phyloP scores from a whole-genome alignment of 495 filamentous ascomycete genomes.

The Neurospora sp. region DNA sequence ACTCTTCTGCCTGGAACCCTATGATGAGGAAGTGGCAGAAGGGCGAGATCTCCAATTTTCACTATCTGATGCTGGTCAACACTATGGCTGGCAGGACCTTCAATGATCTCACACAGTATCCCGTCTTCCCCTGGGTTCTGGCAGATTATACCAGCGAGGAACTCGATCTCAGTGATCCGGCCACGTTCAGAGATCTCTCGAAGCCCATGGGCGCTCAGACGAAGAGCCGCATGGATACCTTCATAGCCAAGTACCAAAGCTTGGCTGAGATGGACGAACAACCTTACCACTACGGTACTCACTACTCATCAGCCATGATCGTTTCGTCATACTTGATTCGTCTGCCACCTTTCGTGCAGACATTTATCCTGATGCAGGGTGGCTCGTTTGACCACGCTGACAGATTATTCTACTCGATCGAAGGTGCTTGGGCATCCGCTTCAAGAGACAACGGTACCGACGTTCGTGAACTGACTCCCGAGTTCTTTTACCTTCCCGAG shows the following conservation, averaged over 20 bases:
- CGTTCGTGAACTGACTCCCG: constrained; percentile 85
- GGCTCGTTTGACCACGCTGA: constrained; percentile 96
- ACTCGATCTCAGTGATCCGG: constrained; percentile 72
- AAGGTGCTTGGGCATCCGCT: constrained; percentile 83
- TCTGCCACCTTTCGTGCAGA: constrained; percentile 90
- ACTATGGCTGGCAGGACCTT: constrained; percentile 95
- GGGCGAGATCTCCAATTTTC: constrained; percentile 96
- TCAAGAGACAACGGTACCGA: constrained; percentile 86
- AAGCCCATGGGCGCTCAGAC: constrained; percentile 98
- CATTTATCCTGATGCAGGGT: constrained; percentile 92
- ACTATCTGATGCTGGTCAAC: constrained; percentile 97
- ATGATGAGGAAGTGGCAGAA: constrained; percentile 84
- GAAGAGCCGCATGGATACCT: constrained; percentile 58
- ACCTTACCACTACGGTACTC: constrained; percentile 94
- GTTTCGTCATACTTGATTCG: constrained; percentile 93
- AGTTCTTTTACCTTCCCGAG: constrained; percentile 94
- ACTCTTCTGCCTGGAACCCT: constrained; percentile 60
- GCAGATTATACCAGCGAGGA: constrained; percentile 97
- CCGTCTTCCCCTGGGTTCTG: constrained; percentile 94
- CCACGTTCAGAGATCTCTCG: constrained; percentile 79
- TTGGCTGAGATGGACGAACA: constrained; percentile 88
- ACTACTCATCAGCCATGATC: constrained; percentile 99
- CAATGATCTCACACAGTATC: constrained; percentile 96
- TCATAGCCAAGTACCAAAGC: constrained; percentile 70
- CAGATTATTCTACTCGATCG: constrained; percentile 86